Evolutionary conservation across 2,329 filamentous ascomycete genomes (phyloP).

Genomic region (Colletotrichum tropicale): DNA sequence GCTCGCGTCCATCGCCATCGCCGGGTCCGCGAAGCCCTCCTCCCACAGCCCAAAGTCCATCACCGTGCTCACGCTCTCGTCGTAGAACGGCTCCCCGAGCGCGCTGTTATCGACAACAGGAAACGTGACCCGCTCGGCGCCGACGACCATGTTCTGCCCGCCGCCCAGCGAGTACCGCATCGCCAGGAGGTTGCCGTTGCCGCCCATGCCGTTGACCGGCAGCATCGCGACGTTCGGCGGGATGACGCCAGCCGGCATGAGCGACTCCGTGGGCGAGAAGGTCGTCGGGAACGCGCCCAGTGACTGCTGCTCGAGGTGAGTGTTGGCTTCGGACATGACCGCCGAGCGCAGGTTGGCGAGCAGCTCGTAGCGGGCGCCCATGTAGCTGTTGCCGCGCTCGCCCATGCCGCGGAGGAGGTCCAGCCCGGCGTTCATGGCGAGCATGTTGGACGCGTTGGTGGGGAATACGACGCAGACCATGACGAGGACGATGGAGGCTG

Average conservation of each 20-base stretch:
- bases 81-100: conserved; percentile 32
- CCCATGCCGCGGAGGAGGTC: conserved; percentile 54
- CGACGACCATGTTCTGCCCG: background rate
- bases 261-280: conserved; percentile 5
- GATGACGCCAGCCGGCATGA: background rate
- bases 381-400: conserved; percentile 55
- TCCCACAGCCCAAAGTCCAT: conserved; percentile 41
- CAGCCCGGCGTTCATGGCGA: conserved; percentile 50
- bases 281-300: background rate
- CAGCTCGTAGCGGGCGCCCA: conserved; percentile 39
- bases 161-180: background rate
- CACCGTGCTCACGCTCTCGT: conserved; percentile 27
- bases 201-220: background rate
- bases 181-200: background rate
- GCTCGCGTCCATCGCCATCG: conserved; percentile 35
- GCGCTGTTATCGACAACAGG: conserved; percentile 31
- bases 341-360: conserved; percentile 32
- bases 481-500: conserved; percentile 32
- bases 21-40: conserved; percentile 39
- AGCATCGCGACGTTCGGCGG: background rate
- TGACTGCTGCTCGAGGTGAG: background rate
- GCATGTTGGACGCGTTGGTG: conserved; percentile 40
- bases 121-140: conserved; percentile 22
- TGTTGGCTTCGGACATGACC: conserved; percentile 21
- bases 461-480: conserved; percentile 52